These are phyloP conservation scores for Penicillium sp. DNA, from an alignment of 2,329 filamentous ascomycete species.

Conservation along the genomic window DNA sequence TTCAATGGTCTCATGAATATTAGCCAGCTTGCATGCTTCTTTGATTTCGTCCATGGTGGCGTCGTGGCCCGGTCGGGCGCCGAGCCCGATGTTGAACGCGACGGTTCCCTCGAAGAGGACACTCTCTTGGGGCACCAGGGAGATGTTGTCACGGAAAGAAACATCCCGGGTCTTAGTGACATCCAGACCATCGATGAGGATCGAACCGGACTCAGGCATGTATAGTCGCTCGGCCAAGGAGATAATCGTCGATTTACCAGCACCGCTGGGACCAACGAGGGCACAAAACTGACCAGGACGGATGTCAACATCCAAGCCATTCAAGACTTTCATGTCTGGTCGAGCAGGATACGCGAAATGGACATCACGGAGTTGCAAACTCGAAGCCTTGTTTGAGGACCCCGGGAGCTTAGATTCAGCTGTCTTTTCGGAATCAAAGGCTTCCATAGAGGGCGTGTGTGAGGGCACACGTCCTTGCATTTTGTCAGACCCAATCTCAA, in stretches of 20 bases:
- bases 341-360: slow-evolving; percentile 65
- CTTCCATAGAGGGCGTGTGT: slow-evolving; percentile 1
- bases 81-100: slow-evolving; percentile 48
- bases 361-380: slow-evolving; percentile 58
- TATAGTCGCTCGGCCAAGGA: slow-evolving; percentile 57
- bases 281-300: slow-evolving; percentile 43
- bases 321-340: slow-evolving; percentile 58
- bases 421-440: slow-evolving; percentile 23
- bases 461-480: slow-evolving; percentile 25
- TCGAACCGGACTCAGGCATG: slow-evolving; percentile 48
- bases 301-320: slow-evolving; percentile 56
- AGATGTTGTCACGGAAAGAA: slow-evolving; percentile 46
- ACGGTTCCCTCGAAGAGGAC: slow-evolving; percentile 50
- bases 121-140: slow-evolving; percentile 49
- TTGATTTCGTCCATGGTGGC: slow-evolving; percentile 61
- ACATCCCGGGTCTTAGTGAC: slow-evolving; percentile 41
- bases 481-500: slow-evolving; percentile 37
- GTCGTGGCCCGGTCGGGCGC: slow-evolving; percentile 52
- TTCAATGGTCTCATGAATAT: slow-evolving; percentile 67
- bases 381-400: slow-evolving; percentile 32
- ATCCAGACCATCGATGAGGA: slow-evolving; percentile 54
- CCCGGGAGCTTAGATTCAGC: slow-evolving; percentile 18
- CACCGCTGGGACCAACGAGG: slow-evolving; percentile 66
- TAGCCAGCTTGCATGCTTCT: slow-evolving; percentile 64
- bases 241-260: slow-evolving; percentile 66